Evolutionary conservation across 371 early-diverging fungal genomes (phyloP), one percentile per base, ranked within the genome.

Genomic region (Enteropsectra breve): DNA sequence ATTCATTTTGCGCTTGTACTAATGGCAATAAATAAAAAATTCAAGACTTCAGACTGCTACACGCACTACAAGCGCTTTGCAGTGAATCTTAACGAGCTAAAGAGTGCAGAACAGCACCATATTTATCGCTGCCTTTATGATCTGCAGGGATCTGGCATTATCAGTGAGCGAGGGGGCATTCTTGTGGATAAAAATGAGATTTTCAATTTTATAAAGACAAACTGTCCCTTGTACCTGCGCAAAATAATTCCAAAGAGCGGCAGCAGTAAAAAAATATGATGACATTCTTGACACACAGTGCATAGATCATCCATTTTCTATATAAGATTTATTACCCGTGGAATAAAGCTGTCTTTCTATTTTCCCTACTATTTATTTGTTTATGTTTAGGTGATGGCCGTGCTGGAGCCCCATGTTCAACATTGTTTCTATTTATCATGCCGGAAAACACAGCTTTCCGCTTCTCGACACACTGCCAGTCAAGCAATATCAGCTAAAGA

Each of bases 1-100:
- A 21, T 70, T 36, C 74, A 74, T 49, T 43, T 70, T 30, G 29
- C 57, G 24, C 32, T 74, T 47, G 15, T 70, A 15, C 23, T 57
- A 32, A 21, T 69, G 1, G 40, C 55, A 18, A 26, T 21, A 33
- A 61, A 47, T 18, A 47, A 47, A 47, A 64, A 67, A 26, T 24
- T 69, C 29, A 57, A 43, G 8, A 15, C 30, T 30, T 63, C 32
- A 21, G 57, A 54, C 30, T 29, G 50, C 8, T 40, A 58, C 11
- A 36, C 29, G 30, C 59, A 63, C 45, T 74, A 68, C 61, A 60
- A 52, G 30, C 49, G 61, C 23, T 59, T 63, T 55, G 57, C 53
- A 13, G 36, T 45, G 11, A 49, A 53, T 30, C 23, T 43, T 38
- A 65, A 55, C 1, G 74, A 74, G 45, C 37, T 70, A 13, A 66